phyloP scores from a whole-genome alignment of 2,329 filamentous ascomycete genomes.

The Aspergillus phoenicis region DNA sequence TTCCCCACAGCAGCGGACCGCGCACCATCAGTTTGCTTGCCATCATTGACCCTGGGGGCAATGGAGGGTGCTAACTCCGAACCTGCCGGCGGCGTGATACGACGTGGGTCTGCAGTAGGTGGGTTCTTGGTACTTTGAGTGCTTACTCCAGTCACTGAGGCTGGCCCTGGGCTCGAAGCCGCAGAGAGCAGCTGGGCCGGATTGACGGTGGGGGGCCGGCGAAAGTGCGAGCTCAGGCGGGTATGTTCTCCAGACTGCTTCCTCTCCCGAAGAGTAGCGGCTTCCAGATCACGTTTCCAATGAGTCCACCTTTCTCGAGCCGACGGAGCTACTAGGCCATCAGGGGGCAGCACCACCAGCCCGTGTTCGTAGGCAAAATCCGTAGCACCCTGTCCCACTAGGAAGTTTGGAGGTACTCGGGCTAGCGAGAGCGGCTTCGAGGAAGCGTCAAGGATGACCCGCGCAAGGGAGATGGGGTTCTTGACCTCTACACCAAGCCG shows the following conservation, averaged over 20 bases:
- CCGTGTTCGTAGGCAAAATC: slow-evolving; percentile 82
- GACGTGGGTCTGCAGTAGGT: background rate
- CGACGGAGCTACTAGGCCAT: slow-evolving; percentile 76
- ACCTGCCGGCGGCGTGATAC: slow-evolving; percentile 4
- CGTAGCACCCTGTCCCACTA: slow-evolving; percentile 82
- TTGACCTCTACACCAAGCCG: slow-evolving; percentile 57
- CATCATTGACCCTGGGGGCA: slow-evolving; percentile 5
- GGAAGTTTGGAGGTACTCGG: slow-evolving; percentile 87
- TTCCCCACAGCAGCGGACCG: background rate
- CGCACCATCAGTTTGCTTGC: slow-evolving; percentile 13
- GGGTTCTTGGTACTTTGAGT: background rate
- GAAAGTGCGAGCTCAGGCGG: slow-evolving; percentile 22
- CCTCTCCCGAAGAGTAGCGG: slow-evolving; percentile 56
- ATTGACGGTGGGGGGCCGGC: slow-evolving; percentile 27
- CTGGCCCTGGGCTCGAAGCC: background rate
- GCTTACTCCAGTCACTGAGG: background rate
- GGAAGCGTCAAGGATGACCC: slow-evolving; percentile 76
- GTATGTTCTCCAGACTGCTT: slow-evolving; percentile 30
- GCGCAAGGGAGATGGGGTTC: slow-evolving; percentile 87
- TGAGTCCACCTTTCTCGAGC: slow-evolving; percentile 76
- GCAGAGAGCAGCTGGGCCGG: slow-evolving; percentile 23
- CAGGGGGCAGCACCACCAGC: slow-evolving; percentile 71
- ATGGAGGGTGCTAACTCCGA: background rate
- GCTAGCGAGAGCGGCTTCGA: slow-evolving; percentile 77
- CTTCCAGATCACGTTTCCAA: slow-evolving; percentile 73